Percentiles rank a stretch among this genome's conserved stretches.
Conservation (phyloP, 371 early-diverging fungal genomes). For the Circinella minor region DNA sequence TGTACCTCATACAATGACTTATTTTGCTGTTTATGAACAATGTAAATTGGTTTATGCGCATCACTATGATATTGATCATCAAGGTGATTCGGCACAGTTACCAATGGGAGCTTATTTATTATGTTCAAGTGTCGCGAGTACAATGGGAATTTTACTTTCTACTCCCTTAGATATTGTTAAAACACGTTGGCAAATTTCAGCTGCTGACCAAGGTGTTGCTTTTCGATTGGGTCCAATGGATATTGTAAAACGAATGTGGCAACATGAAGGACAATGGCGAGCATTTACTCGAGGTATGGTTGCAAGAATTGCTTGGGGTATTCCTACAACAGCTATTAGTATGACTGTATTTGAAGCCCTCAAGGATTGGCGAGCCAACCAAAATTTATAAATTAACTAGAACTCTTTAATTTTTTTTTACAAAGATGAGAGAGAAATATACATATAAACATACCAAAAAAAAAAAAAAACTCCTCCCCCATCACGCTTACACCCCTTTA, state of each 20-base stretch:
- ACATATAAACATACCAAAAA: neutral
- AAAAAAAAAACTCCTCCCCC: neutral
- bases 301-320: conserved; percentile 73
- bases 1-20: conserved; percentile 70
- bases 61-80: conserved; percentile 2
- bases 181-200: conserved; percentile 79
- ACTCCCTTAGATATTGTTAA: conserved; percentile 84
- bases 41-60: conserved; percentile 52
- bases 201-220: conserved; percentile 36
- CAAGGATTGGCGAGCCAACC: conserved; percentile 45
- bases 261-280: conserved; percentile 60
- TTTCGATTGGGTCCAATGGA: conserved; percentile 33
- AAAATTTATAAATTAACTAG: neutral
- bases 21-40: conserved; percentile 81
- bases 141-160: conserved; percentile 60
- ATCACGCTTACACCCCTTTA: too few relatives aligned
- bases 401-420: too few relatives aligned
- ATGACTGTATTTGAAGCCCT: conserved; percentile 80
- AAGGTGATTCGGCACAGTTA: conserved; percentile 24
- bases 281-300: conserved; percentile 71
- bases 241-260: conserved; percentile 63
- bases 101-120: conserved; percentile 58
- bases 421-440: too few relatives aligned
- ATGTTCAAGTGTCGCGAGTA: conserved; percentile 66
- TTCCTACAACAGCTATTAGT: conserved; percentile 72